These are phyloP conservation scores for Exophiala mesophila DNA, from an alignment of 2,329 filamentous ascomycete genomes.

Conservation along the genomic window DNA sequence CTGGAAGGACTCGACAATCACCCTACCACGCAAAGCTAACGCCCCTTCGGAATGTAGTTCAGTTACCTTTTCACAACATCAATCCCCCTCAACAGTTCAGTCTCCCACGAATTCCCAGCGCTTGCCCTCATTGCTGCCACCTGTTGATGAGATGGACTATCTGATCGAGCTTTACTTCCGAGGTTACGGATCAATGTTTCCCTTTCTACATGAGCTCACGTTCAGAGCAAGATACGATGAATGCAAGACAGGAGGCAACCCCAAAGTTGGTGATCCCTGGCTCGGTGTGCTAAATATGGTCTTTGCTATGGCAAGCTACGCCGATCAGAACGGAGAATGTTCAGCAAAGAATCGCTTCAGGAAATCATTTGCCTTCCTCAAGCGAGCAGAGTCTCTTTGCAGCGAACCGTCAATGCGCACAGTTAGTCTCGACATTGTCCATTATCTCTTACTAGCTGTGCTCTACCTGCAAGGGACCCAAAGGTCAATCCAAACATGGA, in stretches of 20 bases:
- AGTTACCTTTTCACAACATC: neutral
- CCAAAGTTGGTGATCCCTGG: neutral
- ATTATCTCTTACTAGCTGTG: neutral
- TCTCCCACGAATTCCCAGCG: neutral
- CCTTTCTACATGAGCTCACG: neutral
- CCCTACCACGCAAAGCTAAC: too few species aligned
- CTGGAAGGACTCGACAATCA: neutral
- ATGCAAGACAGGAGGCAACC: neutral
- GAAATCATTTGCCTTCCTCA: neutral
- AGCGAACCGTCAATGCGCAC: neutral
- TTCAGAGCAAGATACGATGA: neutral
- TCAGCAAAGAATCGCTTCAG: neutral
- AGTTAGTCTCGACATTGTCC: neutral
- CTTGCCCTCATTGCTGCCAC: neutral
- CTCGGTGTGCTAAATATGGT: neutral
- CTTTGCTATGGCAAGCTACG: neutral
- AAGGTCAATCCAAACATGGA: neutral
- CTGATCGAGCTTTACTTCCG: neutral
- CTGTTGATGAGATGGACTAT: neutral
- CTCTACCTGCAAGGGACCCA: neutral
- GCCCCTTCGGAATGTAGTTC: too few species aligned
- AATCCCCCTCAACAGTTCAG: neutral
- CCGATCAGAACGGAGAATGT: neutral
- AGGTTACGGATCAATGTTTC: neutral
- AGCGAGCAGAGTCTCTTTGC: neutral